Evolutionary conservation across 2,329 filamentous ascomycete genomes (phyloP), one percentile per base, ranked within the genome.

Genomic region (Fusarium foetens): DNA sequence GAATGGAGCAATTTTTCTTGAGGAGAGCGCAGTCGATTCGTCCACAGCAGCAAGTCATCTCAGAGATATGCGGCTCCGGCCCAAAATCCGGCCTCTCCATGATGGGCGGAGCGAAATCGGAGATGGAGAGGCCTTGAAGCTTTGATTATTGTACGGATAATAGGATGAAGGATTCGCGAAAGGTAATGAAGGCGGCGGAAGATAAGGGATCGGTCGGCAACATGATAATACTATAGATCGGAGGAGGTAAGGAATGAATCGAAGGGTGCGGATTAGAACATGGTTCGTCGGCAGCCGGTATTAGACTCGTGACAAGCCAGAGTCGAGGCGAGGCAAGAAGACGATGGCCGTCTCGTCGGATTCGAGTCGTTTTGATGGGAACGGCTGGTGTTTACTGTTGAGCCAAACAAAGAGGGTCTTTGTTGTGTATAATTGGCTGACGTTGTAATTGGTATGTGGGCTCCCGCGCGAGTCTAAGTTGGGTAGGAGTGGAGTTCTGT

Each of bases 31-130:
- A 98, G 77, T 94, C 91, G 70, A 86, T 80, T 73, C 90, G 91
- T 63, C 94, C 95, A 84, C 95, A 99, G 84, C 95, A 99, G 86
- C 96, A 98, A 55, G 83, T 84, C 71, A 90, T 79, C 23, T 83
- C 74, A 46, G 82, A 77, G 58, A 79, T 60, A 49, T 73, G 67
- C 54, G 79, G 71, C 45, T 77, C 75, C 41, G 60, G 64, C 63
- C 66, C 64, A 49, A 63, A 60, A 55, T 76, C 71, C 49, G 76
- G 75, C 70, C 68, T 75, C 71, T 77, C 71, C 74, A 78, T 74
- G 55, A 64, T 71, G 53, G 51, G 66, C 71, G 62, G 70, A 54
- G 57, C 59, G 57, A 55, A 51, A 63, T 55, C 41, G 63, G 67
- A 63, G 72, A 63, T 72, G 70, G 68, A 71, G 66, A 71, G 71